phyloP scores from a whole-genome alignment of 768 basidiomycete genomes.

The Leccinellum luteum region DNA sequence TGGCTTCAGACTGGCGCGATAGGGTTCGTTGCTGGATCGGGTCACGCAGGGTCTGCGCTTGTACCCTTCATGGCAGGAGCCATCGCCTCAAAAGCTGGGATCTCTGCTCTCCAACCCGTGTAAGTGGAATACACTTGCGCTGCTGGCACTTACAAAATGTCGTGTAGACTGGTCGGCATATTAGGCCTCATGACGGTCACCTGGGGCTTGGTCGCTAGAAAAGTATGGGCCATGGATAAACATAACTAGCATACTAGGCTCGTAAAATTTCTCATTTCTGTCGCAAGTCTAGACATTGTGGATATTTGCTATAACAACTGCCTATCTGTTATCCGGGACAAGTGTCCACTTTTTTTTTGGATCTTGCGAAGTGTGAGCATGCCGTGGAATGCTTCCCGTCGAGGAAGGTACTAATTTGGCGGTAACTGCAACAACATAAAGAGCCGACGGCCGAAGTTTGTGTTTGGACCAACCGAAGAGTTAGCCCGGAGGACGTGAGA shows the following conservation, averaged over 20 bases:
- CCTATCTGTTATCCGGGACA: constrained; percentile 78
- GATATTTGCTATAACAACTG: neutral
- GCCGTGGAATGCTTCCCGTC: constrained; percentile 92
- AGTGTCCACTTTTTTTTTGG: constrained; percentile 94
- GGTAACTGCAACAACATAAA: too few relatives aligned
- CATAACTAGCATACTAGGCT: neutral
- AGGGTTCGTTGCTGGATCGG: constrained; percentile 54
- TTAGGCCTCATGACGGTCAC: constrained; percentile 37
- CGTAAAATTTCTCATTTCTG: neutral
- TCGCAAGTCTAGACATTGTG: neutral
- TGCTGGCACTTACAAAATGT: neutral
- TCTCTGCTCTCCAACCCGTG: constrained; percentile 48
- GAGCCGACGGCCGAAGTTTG: constrained; percentile 91
- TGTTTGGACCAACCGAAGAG: constrained; percentile 37
- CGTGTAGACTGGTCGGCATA: constrained; percentile 31
- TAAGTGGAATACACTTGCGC: constrained; percentile 27
- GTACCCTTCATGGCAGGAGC: constrained; percentile 52
- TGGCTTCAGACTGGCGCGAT: constrained; percentile 37
- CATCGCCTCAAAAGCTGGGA: constrained; percentile 41
- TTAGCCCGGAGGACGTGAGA: constrained; percentile 62
- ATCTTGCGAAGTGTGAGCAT: constrained; percentile 96
- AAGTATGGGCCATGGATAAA: constrained; percentile 6
- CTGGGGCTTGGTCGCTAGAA: constrained; percentile 39
- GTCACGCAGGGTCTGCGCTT: constrained; percentile 48
- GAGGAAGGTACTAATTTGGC: constrained; percentile 86